Evolutionary conservation across 495 filamentous ascomycete genomes (phyloP).

Genomic region (Hypoxylon fuscum): DNA sequence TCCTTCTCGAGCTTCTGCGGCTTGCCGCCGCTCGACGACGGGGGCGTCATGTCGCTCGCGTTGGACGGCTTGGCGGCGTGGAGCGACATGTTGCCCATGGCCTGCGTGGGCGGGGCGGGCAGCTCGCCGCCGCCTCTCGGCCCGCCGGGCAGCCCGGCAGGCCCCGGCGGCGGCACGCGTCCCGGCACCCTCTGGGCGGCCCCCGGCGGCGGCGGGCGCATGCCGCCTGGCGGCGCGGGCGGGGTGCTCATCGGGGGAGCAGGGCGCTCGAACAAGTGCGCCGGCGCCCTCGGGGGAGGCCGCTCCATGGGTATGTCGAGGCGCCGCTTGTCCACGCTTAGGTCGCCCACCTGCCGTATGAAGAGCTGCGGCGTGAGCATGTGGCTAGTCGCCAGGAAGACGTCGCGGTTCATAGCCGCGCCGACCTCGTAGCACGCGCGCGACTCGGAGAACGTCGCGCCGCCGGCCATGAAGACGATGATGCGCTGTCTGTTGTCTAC

Average conservation of each 20-base stretch:
- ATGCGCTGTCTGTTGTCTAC: constrained; percentile 88
- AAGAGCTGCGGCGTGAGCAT: constrained; percentile 87
- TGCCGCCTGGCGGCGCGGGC: constrained; percentile 45
- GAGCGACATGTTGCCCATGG: constrained; percentile 65
- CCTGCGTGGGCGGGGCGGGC: constrained; percentile 63
- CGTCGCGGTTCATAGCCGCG: constrained; percentile 72
- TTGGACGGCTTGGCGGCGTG: constrained; percentile 51
- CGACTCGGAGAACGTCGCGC: constrained; percentile 90
- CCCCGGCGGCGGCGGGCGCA: constrained; percentile 42
- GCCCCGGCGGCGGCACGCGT: constrained; percentile 37
- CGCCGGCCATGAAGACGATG: constrained; percentile 95
- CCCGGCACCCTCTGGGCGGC: constrained; percentile 29
- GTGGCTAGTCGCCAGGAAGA: constrained; percentile 91
- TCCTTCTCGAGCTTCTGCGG: constrained; percentile 65
- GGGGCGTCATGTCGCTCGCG: constrained; percentile 41
- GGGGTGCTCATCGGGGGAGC: constrained; percentile 58
- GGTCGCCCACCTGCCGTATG: constrained; percentile 80
- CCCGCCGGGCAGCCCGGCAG: constrained; percentile 39
- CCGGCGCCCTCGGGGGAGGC: constrained; percentile 81
- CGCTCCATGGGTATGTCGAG: constrained; percentile 84
- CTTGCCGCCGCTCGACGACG: constrained; percentile 51
- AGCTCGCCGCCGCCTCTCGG: constrained; percentile 33
- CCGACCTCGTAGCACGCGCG: constrained; percentile 90
- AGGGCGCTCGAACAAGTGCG: constrained; percentile 86
- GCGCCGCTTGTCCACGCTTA: constrained; percentile 75